Evolutionary conservation across 1,284 basidiomycete species (phyloP), one percentile per base, ranked within the genome.

Genomic region (Trichosporon ovoides): DNA sequence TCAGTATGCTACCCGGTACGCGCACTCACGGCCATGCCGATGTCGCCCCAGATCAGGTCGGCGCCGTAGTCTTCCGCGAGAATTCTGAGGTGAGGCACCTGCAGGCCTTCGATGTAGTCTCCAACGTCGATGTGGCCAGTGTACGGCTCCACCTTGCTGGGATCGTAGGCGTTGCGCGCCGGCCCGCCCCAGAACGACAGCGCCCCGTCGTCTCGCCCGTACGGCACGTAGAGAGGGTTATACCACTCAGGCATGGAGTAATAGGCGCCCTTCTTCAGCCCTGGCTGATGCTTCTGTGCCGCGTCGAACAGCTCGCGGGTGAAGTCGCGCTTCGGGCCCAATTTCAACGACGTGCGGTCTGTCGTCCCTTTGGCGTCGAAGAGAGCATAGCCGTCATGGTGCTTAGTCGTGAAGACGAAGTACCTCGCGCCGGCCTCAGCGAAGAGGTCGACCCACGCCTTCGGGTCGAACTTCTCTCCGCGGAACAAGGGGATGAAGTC

Each of bases 361-460:
- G 80, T 81, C 2, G 82, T 81, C 56, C 82, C 78, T 54, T 77
- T 77, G 4, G 51, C 81, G 62, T 85, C 81, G 54, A 84, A 85
- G 22, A 85, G 67, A 4, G 77, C 75, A 59, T 80, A 84, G 7
- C 74, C 74, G 50, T 76, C 74, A 53, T 76, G 74, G 50, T 76
- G 74, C 64, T 75, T 75, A 7, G 83, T 81, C 16, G 83, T 82
- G 35, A 83, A 72, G 13, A 85, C 83, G 64, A 85, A 84, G 61
- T 85, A 85, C 62, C 81, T 83, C 2, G 84, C 84, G 1, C 84
- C 84, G 0, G 83, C 81, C 20, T 77, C 75, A 34, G 80, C 79
- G 52, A 85, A 80, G 11, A 85, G 61, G 60, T 84, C 79, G 0
- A 84, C 64, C 83, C 83, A 85, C 38, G 74, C 73, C 33, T 78